These are phyloP conservation scores for Biancaea sappan DNA, from an alignment of 306 rosid species.

Conservation along the genomic window DNA sequence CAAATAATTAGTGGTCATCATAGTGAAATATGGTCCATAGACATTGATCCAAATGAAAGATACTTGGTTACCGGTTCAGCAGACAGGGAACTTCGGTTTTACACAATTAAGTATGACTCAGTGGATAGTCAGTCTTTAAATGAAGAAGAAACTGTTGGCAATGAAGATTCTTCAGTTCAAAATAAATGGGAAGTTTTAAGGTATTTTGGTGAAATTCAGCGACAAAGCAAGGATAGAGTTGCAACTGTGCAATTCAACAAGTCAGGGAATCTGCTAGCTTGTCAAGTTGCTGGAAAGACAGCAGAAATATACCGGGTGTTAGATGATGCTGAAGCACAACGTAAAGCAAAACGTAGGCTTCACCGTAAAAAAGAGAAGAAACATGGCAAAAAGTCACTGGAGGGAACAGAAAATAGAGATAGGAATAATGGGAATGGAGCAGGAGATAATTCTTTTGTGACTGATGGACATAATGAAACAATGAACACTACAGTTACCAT, in stretches of 20 bases:
- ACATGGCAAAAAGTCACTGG: constrained; percentile 54
- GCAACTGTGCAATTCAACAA: constrained; percentile 79
- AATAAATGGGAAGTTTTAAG: constrained; percentile 80
- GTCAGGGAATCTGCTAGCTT: constrained; percentile 82
- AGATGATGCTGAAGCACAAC: constrained; percentile 82
- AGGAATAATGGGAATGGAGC: constrained; percentile 42
- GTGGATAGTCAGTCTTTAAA: constrained; percentile 48
- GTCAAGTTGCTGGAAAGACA: constrained; percentile 89
- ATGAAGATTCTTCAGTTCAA: constrained; percentile 48
- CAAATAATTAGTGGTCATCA: constrained; percentile 94
- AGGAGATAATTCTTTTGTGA: constrained; percentile 36
- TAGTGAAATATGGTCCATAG: constrained; percentile 94
- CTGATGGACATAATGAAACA: constrained; percentile 28
- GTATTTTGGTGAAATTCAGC: constrained; percentile 82
- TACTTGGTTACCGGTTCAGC: constrained; percentile 90
- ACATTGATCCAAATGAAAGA: constrained; percentile 71
- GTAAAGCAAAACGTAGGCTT: constrained; percentile 84
- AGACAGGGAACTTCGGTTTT: constrained; percentile 83
- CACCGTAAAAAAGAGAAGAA: constrained; percentile 85
- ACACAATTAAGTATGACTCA: constrained; percentile 57
- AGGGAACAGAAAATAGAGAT: constrained; percentile 51
- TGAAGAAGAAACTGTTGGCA: constrained; percentile 28
- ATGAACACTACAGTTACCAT: constrained; percentile 49
- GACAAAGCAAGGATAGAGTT: constrained; percentile 88
- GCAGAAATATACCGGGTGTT: constrained; percentile 79